Evolutionary conservation across 352 stramenopile genomes (phyloP).

Genomic region (Pythium brassicae): DNA sequence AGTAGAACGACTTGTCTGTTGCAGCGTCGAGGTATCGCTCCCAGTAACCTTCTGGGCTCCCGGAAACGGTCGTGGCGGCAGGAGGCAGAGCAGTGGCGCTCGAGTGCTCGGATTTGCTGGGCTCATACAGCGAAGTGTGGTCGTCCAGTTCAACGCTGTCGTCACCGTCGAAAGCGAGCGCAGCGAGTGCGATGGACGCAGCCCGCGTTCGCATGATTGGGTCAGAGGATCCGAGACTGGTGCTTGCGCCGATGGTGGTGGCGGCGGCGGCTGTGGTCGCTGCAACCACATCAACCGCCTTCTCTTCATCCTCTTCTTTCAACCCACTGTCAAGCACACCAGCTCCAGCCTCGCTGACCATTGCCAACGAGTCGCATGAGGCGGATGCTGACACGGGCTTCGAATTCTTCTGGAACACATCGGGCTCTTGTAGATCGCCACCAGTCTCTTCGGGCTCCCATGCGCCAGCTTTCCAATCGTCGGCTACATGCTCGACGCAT

Average conservation of each 20-base stretch:
- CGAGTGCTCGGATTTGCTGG: neutral
- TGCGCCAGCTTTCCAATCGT: neutral
- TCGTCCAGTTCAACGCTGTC: slow-evolving; percentile 1
- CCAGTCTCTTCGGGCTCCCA: too few species aligned
- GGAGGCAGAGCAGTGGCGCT: neutral
- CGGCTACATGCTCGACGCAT: neutral
- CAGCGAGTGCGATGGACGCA: slow-evolving; percentile 12
- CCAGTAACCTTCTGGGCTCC: slow-evolving; percentile 17
- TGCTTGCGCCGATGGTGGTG: too few species aligned
- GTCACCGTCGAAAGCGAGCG: slow-evolving; percentile 14
- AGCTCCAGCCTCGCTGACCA: too few species aligned
- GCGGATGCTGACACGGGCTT: too few species aligned
- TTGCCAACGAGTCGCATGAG: too few species aligned
- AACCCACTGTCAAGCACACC: too few species aligned
- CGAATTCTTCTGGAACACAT: too few species aligned
- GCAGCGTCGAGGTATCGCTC: slow-evolving; percentile 46
- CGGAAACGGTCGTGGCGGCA: neutral
- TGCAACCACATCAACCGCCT: too few species aligned
- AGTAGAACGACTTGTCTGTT: slow-evolving; percentile 56
- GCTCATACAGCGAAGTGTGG: neutral
- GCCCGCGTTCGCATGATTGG: neutral
- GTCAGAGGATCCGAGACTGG: neutral
- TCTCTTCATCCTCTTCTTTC: too few species aligned
- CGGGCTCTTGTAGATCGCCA: too few species aligned
- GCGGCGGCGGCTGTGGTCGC: too few species aligned